These are phyloP conservation scores for Aspergillus felis DNA, from an alignment of 2,329 filamentous ascomycete species.

Conservation along the genomic window DNA sequence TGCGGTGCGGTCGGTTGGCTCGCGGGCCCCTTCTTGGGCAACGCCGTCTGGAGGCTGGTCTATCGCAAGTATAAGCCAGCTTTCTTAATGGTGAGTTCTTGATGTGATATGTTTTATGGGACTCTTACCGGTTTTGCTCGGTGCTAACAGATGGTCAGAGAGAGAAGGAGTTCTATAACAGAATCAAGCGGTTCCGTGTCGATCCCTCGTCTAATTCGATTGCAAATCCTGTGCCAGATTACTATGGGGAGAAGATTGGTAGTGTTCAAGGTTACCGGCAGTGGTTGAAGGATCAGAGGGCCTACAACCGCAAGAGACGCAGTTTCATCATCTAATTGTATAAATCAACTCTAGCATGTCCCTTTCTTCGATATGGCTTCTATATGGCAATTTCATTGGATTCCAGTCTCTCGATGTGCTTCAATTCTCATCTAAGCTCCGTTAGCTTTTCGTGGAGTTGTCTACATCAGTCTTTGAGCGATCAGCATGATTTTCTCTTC, in stretches of 20 bases:
- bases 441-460: background rate
- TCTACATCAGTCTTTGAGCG: slow-evolving; percentile 7
- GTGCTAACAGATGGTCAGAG: slow-evolving; percentile 54
- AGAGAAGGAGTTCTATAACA: slow-evolving; percentile 88
- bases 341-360: background rate
- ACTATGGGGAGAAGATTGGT: slow-evolving; percentile 97
- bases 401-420: slow-evolving; percentile 3
- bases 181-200: slow-evolving; percentile 87
- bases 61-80: slow-evolving; percentile 68
- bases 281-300: slow-evolving; percentile 96
- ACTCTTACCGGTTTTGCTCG: slow-evolving; percentile 7
- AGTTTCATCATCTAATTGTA: slow-evolving; percentile 33
- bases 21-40: slow-evolving; percentile 76
- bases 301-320: slow-evolving; percentile 85
- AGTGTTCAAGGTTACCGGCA: slow-evolving; percentile 86
- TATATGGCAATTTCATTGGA: background rate
- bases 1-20: slow-evolving; percentile 85
- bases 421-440: background rate
- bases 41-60: slow-evolving; percentile 70
- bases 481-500: slow-evolving; percentile 6
- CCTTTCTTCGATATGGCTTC: slow-evolving; percentile 1
- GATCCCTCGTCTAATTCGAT: slow-evolving; percentile 86
- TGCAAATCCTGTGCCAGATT: slow-evolving; percentile 91
- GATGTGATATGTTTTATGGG: background rate
- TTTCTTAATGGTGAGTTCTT: slow-evolving; percentile 61